Evolutionary conservation across 345 rosid genomes (phyloP).

Genomic region (Arabidopsis arenosa): DNA sequence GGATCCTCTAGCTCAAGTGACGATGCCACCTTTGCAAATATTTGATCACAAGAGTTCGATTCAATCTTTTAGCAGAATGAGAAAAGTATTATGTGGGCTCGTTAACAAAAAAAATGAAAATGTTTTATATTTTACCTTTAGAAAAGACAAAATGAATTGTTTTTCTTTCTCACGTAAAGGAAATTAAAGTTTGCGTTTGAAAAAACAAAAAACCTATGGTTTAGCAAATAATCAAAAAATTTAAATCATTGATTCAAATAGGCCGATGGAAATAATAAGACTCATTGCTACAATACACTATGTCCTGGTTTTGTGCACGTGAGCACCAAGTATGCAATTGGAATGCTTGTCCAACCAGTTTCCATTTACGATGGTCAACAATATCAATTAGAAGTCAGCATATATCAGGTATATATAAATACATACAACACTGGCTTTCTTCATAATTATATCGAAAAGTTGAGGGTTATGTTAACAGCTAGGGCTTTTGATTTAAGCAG

Average conservation of each 20-base stretch:
- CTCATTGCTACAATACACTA: constrained; percentile 28
- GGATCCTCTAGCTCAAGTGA: too few species aligned
- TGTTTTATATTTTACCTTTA: too few species aligned
- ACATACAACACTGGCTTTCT: not conserved
- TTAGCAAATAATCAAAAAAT: too few species aligned
- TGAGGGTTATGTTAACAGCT: not conserved
- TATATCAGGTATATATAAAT: constrained; percentile 19
- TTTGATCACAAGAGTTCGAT: too few species aligned
- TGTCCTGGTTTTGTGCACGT: constrained; percentile 39
- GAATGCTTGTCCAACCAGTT: constrained; percentile 2
- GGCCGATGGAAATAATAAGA: constrained; percentile 11
- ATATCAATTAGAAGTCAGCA: constrained; percentile 8
- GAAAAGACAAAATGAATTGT: too few species aligned
- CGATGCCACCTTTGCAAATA: too few species aligned
- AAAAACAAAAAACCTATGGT: too few species aligned
- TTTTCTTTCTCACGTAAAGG: too few species aligned
- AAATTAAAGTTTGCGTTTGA: too few species aligned
- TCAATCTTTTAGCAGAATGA: too few species aligned
- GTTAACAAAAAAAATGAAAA: too few species aligned
- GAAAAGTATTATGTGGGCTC: too few species aligned
- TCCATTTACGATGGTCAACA: constrained; percentile 34
- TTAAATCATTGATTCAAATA: not conserved
- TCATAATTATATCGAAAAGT: not conserved
- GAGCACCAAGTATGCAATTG: constrained; percentile 18
- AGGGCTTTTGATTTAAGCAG: not conserved